Conservation (phyloP, 2,329 filamentous ascomycete species). For the Boeremia lycopersici region DNA sequence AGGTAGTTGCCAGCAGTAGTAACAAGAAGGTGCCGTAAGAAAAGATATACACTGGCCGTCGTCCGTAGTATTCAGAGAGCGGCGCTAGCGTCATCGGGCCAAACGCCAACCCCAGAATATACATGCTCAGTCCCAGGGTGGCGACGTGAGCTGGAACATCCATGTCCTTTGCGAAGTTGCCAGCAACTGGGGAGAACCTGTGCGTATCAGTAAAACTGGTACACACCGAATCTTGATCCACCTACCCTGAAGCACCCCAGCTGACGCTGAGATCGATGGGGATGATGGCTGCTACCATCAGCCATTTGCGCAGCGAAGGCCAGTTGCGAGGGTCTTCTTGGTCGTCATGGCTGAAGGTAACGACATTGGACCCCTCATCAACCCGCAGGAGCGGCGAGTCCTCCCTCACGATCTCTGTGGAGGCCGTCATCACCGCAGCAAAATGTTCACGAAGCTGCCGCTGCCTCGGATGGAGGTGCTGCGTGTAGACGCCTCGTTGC, state of each 20-base stretch:
- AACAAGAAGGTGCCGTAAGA: conserved; percentile 52
- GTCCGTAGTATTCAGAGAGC: conserved; percentile 50
- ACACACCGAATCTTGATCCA: background rate
- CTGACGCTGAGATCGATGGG: conserved; percentile 46
- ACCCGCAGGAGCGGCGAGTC: conserved; percentile 13
- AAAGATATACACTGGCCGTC: conserved; percentile 52
- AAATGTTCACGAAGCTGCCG: background rate
- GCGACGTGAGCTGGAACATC: conserved; percentile 49
- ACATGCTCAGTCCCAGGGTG: conserved; percentile 54
- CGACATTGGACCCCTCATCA: conserved; percentile 12
- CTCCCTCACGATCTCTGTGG: conserved; percentile 6
- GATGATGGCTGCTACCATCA: conserved; percentile 44
- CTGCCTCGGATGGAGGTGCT: background rate
- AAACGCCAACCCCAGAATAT: conserved; percentile 55
- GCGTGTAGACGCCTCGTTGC: background rate
- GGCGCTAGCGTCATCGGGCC: conserved; percentile 46
- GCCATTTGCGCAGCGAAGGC: conserved; percentile 41
- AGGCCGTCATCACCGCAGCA: conserved; percentile 4
- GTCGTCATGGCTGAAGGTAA: conserved; percentile 26
- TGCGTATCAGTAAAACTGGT: background rate
- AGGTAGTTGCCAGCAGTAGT: conserved; percentile 52
- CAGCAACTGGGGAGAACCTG: conserved; percentile 51
- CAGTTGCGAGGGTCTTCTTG: conserved; percentile 46
- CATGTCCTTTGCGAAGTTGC: conserved; percentile 52
- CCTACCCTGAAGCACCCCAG: conserved; percentile 54